These are phyloP conservation scores for Penicillium decumbens DNA, from an alignment of 2,329 filamentous ascomycete genomes.

Conservation along the genomic window DNA sequence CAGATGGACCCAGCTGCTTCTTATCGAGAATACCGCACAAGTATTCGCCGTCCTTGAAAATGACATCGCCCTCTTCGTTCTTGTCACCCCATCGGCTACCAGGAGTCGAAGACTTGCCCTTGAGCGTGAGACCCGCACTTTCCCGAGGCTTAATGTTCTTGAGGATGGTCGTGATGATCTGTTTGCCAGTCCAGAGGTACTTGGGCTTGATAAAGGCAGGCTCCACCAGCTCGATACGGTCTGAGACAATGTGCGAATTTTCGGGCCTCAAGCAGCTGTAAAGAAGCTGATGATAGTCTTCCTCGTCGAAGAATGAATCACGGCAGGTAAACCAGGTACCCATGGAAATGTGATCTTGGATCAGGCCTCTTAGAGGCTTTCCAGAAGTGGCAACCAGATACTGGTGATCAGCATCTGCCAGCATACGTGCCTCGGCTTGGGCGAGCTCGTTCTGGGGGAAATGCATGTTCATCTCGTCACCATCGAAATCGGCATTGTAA, in stretches of 20 bases:
- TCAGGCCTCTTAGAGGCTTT: conserved; percentile 88
- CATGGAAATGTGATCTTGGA: conserved; percentile 97
- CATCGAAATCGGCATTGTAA: conserved; percentile 98
- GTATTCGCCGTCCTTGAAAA: conserved; percentile 82
- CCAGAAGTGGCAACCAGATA: conserved; percentile 92
- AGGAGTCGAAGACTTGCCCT: conserved; percentile 71
- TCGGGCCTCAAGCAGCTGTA: conserved; percentile 88
- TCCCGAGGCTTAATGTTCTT: conserved; percentile 81
- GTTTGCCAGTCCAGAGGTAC: conserved; percentile 89
- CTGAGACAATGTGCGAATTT: conserved; percentile 77
- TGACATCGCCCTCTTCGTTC: conserved; percentile 71
- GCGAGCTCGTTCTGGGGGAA: conserved; percentile 97
- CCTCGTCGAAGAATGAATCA: conserved; percentile 83
- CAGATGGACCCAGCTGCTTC: conserved; percentile 82
- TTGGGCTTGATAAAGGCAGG: conserved; percentile 79
- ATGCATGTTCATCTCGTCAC: conserved; percentile 99
- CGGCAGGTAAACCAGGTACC: conserved; percentile 84
- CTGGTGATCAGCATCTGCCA: conserved; percentile 95
- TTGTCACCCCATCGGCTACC: conserved; percentile 69
- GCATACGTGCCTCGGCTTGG: conserved; percentile 81
- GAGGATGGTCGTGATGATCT: conserved; percentile 85
- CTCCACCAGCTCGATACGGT: conserved; percentile 72
- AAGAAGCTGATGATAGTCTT: conserved; percentile 88
- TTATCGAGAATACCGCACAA: conserved; percentile 92
- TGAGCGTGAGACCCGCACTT: conserved; percentile 72